Evolutionary conservation across 2,329 filamentous ascomycete species (phyloP).

Genomic region (Colletotrichum agaves): DNA sequence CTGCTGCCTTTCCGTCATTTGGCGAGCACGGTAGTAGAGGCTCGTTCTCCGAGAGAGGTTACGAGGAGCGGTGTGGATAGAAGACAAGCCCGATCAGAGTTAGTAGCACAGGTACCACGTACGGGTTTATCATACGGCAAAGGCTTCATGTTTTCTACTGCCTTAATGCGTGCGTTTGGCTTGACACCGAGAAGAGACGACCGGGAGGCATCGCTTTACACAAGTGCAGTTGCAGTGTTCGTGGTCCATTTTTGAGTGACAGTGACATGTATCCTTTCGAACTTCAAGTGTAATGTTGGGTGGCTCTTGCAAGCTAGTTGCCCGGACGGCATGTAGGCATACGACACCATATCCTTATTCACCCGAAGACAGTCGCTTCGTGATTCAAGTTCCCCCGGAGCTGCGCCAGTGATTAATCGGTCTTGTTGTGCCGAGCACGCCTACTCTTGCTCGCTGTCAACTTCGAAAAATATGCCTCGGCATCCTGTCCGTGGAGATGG

Average conservation of each 20-base stretch:
- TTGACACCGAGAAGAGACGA: constrained; percentile 30
- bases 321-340: no score
- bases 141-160: constrained; percentile 49
- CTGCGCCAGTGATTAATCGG: no score
- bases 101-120: constrained; percentile 47
- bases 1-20: not conserved
- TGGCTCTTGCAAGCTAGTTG: no score
- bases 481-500: no score
- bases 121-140: constrained; percentile 50
- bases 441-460: no score
- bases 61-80: constrained; percentile 37
- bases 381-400: no score
- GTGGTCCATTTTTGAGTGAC: not conserved
- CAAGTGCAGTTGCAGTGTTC: not conserved
- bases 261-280: not conserved
- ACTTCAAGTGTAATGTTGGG: not conserved
- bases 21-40: constrained; percentile 12
- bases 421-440: no score
- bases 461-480: no score
- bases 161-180: constrained; percentile 41
- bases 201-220: constrained; percentile 8
- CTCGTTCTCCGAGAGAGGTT: constrained; percentile 31
- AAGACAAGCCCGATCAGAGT: constrained; percentile 48
- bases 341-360: no score
- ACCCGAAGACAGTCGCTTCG: no score